Base-by-base conservation (phyloP, 2,329 filamentous ascomycete species). In the Cercospora citrullina region DNA sequence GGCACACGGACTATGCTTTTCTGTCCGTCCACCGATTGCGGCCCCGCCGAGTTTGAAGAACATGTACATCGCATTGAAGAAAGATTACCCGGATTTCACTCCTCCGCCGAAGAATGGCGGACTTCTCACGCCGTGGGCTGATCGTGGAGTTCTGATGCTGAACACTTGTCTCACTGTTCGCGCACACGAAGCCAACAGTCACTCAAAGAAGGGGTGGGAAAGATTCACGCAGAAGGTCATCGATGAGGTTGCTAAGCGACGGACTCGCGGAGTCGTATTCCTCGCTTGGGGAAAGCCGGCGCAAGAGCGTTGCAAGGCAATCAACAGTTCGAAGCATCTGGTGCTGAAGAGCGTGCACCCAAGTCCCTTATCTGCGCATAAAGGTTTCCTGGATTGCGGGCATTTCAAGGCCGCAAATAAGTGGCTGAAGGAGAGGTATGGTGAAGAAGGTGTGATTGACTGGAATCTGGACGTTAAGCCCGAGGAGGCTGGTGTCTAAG, bases 81-180 rank as follows among this genome's bases (percentile, higher is more conserved):
- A 91, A 65, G 94, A 98, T 81, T 98, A 97, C 77, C 93, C 94
- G 0, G 66, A 71, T 21, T 97, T 97, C 80, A 81, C 84, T 59
- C 81, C 87, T 3, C 95, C 94, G 0, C 87, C 92, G 1, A 91
- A 92, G 68, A 90, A 89, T 42, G 89, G 89, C 51, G 95, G 95
- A 10, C 87, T 96, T 0, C 86, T 99, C 21, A 97, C 90, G 0
- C 92, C 94, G 0, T 99, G 95, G 95, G 94, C 95, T 0, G 91
- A 97, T 73, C 90, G 91, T 61, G 95, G 95, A 60, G 94, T 99
- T 5, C 86, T 99, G 51, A 86, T 99, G 81, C 87, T 99, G 72
- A 99, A 99, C 79, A 96, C 95, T 0, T 97, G 93, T 79, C 84
- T 99, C 65, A 99, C 95, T 0, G 95, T 99, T 18, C 91, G 93